Evolutionary conservation across 495 filamentous ascomycete genomes (phyloP).

Genomic region (Durotheca rogersii): DNA sequence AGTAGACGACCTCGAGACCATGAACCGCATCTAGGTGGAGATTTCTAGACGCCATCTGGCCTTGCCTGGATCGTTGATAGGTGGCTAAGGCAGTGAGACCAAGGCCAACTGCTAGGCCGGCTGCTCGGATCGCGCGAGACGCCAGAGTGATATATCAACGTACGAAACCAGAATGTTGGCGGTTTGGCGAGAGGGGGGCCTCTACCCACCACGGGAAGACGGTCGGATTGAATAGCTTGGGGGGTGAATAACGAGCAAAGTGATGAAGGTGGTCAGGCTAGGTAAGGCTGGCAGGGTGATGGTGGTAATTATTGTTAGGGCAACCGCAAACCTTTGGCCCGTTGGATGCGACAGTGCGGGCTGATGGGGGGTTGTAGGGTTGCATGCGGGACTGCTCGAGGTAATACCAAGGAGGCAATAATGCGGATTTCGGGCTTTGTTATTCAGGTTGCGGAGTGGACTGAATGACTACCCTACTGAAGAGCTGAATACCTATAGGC

Average conservation of each 20-base stretch:
- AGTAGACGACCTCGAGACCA: conserved; percentile 71
- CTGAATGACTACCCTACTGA: too few relatives aligned
- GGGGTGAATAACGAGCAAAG: background rate
- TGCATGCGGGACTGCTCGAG: background rate
- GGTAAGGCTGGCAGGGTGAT: background rate
- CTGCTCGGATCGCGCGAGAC: conserved; percentile 47
- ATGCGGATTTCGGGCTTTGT: too few relatives aligned
- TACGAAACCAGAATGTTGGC: background rate
- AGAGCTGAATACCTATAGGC: background rate
- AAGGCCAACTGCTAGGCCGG: conserved; percentile 51
- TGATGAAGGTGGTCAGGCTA: background rate
- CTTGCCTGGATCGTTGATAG: conserved; percentile 42
- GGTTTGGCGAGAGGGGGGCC: background rate
- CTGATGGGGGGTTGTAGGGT: too few relatives aligned
- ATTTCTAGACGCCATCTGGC: conserved; percentile 38
- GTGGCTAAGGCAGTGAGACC: conserved; percentile 51
- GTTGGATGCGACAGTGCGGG: too few relatives aligned
- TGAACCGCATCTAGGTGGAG: conserved; percentile 45
- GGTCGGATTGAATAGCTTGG: background rate
- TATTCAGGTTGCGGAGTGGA: too few relatives aligned
- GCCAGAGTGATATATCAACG: conserved; percentile 53
- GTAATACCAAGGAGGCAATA: background rate
- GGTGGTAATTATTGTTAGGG: too few relatives aligned
- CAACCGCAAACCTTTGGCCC: too few relatives aligned
- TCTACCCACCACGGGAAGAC: too few relatives aligned